These are phyloP conservation scores for Mycena citricolor DNA, from an alignment of 1,284 basidiomycete genomes.

Conservation along the genomic window DNA sequence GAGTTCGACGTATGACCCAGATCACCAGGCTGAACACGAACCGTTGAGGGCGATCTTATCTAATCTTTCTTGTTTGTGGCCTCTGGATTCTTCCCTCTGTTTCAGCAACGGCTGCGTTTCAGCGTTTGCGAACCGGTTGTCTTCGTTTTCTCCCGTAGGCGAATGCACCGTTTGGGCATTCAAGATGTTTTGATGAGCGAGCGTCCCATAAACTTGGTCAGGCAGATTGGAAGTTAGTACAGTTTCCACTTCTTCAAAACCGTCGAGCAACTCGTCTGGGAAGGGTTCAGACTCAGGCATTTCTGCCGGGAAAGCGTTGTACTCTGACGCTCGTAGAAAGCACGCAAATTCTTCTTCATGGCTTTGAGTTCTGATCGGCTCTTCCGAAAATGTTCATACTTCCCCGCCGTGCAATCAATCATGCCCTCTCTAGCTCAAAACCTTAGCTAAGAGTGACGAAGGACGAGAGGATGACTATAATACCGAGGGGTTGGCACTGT, in stretches of 20 bases:
- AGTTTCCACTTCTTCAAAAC: conserved; percentile 19
- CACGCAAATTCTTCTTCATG: conserved; percentile 15
- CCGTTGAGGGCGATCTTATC: conserved; percentile 22
- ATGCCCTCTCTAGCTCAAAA: conserved; percentile 17
- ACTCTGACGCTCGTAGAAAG: conserved; percentile 22
- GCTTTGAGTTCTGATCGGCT: conserved; percentile 16
- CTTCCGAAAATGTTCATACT: conserved; percentile 18
- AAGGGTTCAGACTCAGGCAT: neutral
- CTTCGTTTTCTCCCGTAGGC: conserved; percentile 7
- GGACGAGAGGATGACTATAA: conserved; percentile 1
- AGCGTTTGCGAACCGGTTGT: conserved; percentile 7
- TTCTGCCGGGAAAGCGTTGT: neutral
- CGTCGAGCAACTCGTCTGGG: conserved; percentile 19
- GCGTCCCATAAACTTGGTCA: conserved; percentile 10
- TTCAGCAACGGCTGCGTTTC: conserved; percentile 20
- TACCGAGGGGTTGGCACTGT: conserved; percentile 1
- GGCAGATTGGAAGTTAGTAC: conserved; percentile 19
- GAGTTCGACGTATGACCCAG: no score
- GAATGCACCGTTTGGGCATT: conserved; percentile 5
- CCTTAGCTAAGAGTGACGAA: no score
- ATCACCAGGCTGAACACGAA: no score
- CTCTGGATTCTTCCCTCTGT: conserved; percentile 8
- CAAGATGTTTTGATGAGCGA: conserved; percentile 10
- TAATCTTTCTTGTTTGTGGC: conserved; percentile 15
- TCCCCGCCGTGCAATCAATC: conserved; percentile 14